A percentile compares a stretch with the other conserved stretches of the same genome.
phyloP scores from a whole-genome alignment of 2,329 filamentous ascomycete species.

The Hymenotorrendiella dingleyae region DNA sequence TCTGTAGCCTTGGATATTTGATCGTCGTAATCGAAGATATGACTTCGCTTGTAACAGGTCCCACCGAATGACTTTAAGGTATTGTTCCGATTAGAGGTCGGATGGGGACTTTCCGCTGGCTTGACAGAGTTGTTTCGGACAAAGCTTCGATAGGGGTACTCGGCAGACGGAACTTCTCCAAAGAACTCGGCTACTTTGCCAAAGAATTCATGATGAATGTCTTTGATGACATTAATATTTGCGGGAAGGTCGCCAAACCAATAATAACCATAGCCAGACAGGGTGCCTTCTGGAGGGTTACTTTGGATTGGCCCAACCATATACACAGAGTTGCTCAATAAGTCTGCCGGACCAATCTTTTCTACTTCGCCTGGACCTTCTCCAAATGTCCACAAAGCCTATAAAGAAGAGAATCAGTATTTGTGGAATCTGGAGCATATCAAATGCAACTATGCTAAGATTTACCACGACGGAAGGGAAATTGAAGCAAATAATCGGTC shows the following conservation, averaged over 20 bases:
- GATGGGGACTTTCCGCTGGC: too few species aligned
- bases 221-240: slow-evolving; percentile 19
- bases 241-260: slow-evolving; percentile 24
- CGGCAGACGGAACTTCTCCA: slow-evolving; percentile 5
- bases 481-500: too few species aligned
- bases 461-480: too few species aligned
- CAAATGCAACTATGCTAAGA: too few species aligned
- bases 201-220: slow-evolving; percentile 19
- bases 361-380: slow-evolving; percentile 19
- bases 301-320: slow-evolving; percentile 23
- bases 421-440: too few species aligned
- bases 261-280: slow-evolving; percentile 21
- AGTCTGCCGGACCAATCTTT: slow-evolving; percentile 10
- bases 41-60: slow-evolving; percentile 13
- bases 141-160: slow-evolving; percentile 20
- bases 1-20: slow-evolving; percentile 16
- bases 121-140: too few species aligned
- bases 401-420: too few species aligned
- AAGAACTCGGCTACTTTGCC: slow-evolving; percentile 19
- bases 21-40: slow-evolving; percentile 22
- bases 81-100: too few species aligned
- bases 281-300: slow-evolving; percentile 4
- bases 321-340: slow-evolving; percentile 21
- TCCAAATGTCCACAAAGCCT: slow-evolving; percentile 25
- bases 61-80: slow-evolving; percentile 7